These are phyloP conservation scores for Diaporthe caulivora DNA, from an alignment of 2,329 filamentous ascomycete genomes.

Conservation along the genomic window DNA sequence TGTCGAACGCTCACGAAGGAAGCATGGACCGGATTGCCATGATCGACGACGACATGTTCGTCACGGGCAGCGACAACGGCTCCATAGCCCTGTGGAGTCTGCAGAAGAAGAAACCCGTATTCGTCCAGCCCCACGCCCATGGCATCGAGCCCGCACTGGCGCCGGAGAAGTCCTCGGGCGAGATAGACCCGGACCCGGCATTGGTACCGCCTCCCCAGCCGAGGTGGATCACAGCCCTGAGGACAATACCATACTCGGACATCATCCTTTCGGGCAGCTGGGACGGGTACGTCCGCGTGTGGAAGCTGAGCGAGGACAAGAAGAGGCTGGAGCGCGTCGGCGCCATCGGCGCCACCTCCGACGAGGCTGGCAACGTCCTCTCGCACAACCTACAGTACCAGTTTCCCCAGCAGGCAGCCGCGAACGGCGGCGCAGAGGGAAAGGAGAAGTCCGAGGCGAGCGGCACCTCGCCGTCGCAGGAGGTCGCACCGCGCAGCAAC, in stretches of 20 bases:
- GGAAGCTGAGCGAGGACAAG: conserved; percentile 88
- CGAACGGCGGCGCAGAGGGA: conserved; percentile 41
- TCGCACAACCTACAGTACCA: conserved; percentile 37
- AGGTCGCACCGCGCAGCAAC: not conserved
- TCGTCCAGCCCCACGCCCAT: conserved; percentile 83
- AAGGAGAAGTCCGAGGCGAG: conserved; percentile 23
- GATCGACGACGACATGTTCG: conserved; percentile 88
- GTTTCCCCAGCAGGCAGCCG: conserved; percentile 42
- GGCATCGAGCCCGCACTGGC: conserved; percentile 81
- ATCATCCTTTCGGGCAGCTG: conserved; percentile 92
- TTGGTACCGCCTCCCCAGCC: conserved; percentile 75
- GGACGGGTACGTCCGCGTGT: conserved; percentile 89
- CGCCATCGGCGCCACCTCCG: conserved; percentile 63
- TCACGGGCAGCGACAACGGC: conserved; percentile 95
- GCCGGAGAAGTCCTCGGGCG: conserved; percentile 80
- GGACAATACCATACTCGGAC: conserved; percentile 90
- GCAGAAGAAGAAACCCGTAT: conserved; percentile 94
- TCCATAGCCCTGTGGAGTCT: conserved; percentile 88
- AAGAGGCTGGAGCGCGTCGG: conserved; percentile 80
- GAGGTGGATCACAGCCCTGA: conserved; percentile 90
- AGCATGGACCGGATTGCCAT: conserved; percentile 94
- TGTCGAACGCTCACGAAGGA: conserved; percentile 77
- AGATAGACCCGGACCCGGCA: conserved; percentile 70
- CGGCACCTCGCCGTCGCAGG: not conserved
- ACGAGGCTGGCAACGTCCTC: conserved; percentile 39